Conservation (phyloP, 345 rosid genomes). For the Microthlaspi erraticum region DNA sequence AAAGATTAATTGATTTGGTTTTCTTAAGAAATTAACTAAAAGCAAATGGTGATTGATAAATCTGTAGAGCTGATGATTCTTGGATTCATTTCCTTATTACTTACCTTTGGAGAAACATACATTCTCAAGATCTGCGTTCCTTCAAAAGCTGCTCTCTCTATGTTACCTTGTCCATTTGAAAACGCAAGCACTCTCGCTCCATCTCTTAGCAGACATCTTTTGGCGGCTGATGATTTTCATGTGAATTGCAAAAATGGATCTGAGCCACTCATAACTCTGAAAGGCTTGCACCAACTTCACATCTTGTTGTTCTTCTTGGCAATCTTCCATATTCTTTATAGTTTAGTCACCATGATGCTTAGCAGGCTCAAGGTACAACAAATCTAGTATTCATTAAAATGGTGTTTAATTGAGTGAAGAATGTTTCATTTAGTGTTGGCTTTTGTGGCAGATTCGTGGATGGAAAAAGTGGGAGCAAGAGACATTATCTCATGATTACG, state of each 20-base stretch:
- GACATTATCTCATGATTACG: conserved; percentile 73
- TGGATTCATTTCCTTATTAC: conserved; percentile 88
- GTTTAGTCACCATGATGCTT: conserved; percentile 80
- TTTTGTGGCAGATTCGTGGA: conserved; percentile 65
- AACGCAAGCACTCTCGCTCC: conserved; percentile 43
- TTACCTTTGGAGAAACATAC: conserved; percentile 75
- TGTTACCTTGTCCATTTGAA: conserved; percentile 69
- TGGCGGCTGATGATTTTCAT: conserved; percentile 45
- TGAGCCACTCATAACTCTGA: conserved; percentile 70
- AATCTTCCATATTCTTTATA: conserved; percentile 67
- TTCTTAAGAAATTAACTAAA: conserved; percentile 14
- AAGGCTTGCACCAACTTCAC: conserved; percentile 86
- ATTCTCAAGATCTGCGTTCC: conserved; percentile 73
- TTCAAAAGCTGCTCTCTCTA: conserved; percentile 57
- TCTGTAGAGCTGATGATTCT: conserved; percentile 88
- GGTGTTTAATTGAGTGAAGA: background rate
- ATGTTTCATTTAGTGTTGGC: conserved; percentile 4
- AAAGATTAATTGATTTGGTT: background rate
- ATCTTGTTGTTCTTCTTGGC: conserved; percentile 93
- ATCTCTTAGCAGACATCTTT: conserved; percentile 57
- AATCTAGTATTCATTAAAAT: background rate
- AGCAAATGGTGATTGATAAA: background rate
- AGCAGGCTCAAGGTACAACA: conserved; percentile 77
- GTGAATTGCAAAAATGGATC: conserved; percentile 52
- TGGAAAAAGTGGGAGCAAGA: conserved; percentile 97